Conservation (phyloP, 306 rosid genomes). For the Myrica gale region DNA sequence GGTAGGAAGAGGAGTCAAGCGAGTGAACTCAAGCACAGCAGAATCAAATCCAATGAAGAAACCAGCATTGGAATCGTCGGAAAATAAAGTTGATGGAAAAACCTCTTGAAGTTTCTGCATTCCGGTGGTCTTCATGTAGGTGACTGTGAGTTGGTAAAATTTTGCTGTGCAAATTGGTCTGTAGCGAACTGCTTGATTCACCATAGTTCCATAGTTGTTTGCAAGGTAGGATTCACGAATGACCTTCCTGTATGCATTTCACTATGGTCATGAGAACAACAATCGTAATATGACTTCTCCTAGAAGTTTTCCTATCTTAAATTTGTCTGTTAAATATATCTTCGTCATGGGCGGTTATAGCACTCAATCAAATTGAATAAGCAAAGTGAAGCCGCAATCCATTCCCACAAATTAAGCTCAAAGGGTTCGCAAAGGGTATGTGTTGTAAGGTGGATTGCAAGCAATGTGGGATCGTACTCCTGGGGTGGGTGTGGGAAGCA, state of each 20-base stretch:
- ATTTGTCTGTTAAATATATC: not conserved
- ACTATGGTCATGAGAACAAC: not conserved
- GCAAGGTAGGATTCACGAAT: not conserved
- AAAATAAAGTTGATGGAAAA: constrained; percentile 54
- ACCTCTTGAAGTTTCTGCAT: constrained; percentile 40
- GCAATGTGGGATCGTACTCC: not conserved
- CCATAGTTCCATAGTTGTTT: constrained; percentile 7
- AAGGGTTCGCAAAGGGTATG: not conserved
- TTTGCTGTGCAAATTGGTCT: not conserved
- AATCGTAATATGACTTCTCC: not conserved
- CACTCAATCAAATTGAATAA: no score
- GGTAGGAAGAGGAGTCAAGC: constrained; percentile 96
- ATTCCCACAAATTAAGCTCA: no score
- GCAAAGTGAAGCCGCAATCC: no score
- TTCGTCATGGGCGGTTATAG: no score
- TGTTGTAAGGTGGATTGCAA: not conserved
- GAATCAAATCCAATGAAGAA: constrained; percentile 60
- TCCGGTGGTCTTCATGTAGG: constrained; percentile 20
- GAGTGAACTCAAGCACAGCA: constrained; percentile 47
- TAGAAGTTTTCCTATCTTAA: not conserved
- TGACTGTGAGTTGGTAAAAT: not conserved
- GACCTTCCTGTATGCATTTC: not conserved
- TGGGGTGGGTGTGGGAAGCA: not conserved
- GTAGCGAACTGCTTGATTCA: not conserved
- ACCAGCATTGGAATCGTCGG: constrained; percentile 53